These are phyloP conservation scores for Psilocybe azurescens DNA, from an alignment of 768 basidiomycete genomes.

Conservation along the genomic window DNA sequence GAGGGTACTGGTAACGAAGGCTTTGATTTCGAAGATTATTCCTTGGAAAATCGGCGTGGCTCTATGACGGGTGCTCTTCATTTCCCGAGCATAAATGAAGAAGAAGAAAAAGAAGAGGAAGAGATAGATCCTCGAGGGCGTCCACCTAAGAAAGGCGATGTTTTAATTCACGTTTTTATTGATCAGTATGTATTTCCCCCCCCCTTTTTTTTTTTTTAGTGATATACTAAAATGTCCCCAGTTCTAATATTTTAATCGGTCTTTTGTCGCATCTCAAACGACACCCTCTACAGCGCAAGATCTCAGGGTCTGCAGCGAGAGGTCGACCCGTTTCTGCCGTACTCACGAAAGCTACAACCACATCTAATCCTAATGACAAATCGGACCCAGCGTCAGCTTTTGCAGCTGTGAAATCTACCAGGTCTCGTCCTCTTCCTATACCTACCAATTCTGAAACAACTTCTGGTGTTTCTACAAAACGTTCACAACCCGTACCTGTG, in stretches of 20 bases:
- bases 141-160: conserved; percentile 35
- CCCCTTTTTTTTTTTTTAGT: conserved; percentile 8
- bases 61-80: neutral
- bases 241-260: conserved; percentile 89
- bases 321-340: conserved; percentile 23
- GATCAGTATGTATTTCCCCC: conserved; percentile 54
- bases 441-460: conserved; percentile 14
- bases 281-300: conserved; percentile 22
- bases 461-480: conserved; percentile 7
- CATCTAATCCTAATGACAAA: conserved; percentile 12
- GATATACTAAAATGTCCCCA: conserved; percentile 42
- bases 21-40: conserved; percentile 16
- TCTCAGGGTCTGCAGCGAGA: conserved; percentile 5
- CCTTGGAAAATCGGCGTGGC: conserved; percentile 1
- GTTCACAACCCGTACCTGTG: conserved; percentile 6
- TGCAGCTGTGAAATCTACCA: conserved; percentile 25
- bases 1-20: conserved; percentile 23
- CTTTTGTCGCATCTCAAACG: conserved; percentile 73
- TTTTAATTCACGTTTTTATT: conserved; percentile 54
- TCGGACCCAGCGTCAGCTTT: conserved; percentile 22
- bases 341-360: conserved; percentile 17
- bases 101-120: conserved; percentile 32
- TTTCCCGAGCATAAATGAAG: conserved; percentile 20
- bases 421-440: conserved; percentile 25
- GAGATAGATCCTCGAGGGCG: conserved; percentile 42